These are phyloP conservation scores for Xerocomus minutiporus DNA, from an alignment of 1,284 basidiomycete genomes.

Conservation along the genomic window DNA sequence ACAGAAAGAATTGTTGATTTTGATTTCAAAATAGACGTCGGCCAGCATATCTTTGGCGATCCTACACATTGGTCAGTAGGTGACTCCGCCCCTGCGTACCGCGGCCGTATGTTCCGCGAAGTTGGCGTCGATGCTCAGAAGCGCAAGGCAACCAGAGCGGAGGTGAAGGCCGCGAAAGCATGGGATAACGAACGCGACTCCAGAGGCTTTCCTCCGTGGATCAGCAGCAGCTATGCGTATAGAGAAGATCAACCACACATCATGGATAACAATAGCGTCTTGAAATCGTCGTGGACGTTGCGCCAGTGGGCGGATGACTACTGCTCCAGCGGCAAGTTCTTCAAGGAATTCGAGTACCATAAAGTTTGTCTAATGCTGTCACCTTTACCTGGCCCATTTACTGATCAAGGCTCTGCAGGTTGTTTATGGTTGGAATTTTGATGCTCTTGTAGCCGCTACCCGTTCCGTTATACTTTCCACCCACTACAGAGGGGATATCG, in stretches of 20 bases:
- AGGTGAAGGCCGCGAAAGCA: slow-evolving; percentile 30
- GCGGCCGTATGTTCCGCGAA: slow-evolving; percentile 52
- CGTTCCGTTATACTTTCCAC: slow-evolving; percentile 48
- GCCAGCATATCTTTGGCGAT: slow-evolving; percentile 32
- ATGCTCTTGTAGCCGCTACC: slow-evolving; percentile 50
- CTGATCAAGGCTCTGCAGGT: slow-evolving; percentile 34
- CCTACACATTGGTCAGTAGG: slow-evolving; percentile 48
- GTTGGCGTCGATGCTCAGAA: slow-evolving; percentile 35
- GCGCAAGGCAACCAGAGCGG: slow-evolving; percentile 29
- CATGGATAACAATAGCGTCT: slow-evolving; percentile 28
- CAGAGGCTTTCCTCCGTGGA: slow-evolving; percentile 44
- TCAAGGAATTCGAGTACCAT: slow-evolving; percentile 64
- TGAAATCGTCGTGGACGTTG: slow-evolving; percentile 50
- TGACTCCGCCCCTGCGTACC: slow-evolving; percentile 50
- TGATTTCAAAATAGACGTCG: slow-evolving; percentile 56
- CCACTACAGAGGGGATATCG: slow-evolving; percentile 49
- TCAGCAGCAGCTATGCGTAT: slow-evolving; percentile 25
- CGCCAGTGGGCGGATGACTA: slow-evolving; percentile 71
- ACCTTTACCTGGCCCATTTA: not conserved
- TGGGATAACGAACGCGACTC: slow-evolving; percentile 32
- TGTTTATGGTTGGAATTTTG: slow-evolving; percentile 67
- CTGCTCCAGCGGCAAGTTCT: slow-evolving; percentile 50
- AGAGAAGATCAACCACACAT: slow-evolving; percentile 24
- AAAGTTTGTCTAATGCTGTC: slow-evolving; percentile 39
- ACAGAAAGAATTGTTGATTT: slow-evolving; percentile 60